These are phyloP conservation scores for Plasmopara viticola DNA, from an alignment of 352 stramenopile genomes.

Conservation along the genomic window DNA sequence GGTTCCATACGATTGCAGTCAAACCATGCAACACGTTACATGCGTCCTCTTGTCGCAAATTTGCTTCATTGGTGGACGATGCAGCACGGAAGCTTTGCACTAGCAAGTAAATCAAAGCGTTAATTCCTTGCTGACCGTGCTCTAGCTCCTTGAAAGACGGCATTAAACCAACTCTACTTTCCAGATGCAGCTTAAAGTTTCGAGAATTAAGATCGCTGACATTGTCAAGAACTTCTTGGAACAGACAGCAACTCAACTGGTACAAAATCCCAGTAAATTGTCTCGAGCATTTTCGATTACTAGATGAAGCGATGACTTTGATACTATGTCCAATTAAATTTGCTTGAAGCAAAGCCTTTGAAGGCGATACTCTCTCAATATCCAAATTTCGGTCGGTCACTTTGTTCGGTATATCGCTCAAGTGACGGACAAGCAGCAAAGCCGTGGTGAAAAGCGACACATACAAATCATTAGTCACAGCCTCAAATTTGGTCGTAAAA, in stretches of 20 bases:
- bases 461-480: slow-evolving; percentile 27
- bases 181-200: slow-evolving; percentile 33
- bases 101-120: slow-evolving; percentile 46
- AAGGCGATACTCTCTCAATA: slow-evolving; percentile 13
- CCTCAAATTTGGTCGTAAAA: slow-evolving; percentile 25
- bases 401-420: slow-evolving; percentile 17
- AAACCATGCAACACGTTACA: slow-evolving; percentile 42
- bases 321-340: slow-evolving; percentile 57
- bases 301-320: slow-evolving; percentile 37
- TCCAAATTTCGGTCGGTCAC: slow-evolving; percentile 8
- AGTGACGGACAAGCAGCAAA: slow-evolving; percentile 48
- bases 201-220: slow-evolving; percentile 18
- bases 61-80: slow-evolving; percentile 15
- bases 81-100: slow-evolving; percentile 39
- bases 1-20: slow-evolving; percentile 46
- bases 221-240: slow-evolving; percentile 50
- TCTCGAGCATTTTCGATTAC: slow-evolving; percentile 13
- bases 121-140: slow-evolving; percentile 47
- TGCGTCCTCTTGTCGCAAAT: slow-evolving; percentile 32
- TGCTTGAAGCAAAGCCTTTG: slow-evolving; percentile 30
- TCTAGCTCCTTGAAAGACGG: slow-evolving; percentile 41
- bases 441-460: slow-evolving; percentile 43
- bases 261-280: slow-evolving; percentile 31
- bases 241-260: slow-evolving; percentile 58
- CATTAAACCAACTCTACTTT: slow-evolving; percentile 29